Percentiles rank a stretch among this genome's conserved stretches.
Conservation (phyloP, 768 basidiomycete species). For the Phlebiopsis flavidoalba region DNA sequence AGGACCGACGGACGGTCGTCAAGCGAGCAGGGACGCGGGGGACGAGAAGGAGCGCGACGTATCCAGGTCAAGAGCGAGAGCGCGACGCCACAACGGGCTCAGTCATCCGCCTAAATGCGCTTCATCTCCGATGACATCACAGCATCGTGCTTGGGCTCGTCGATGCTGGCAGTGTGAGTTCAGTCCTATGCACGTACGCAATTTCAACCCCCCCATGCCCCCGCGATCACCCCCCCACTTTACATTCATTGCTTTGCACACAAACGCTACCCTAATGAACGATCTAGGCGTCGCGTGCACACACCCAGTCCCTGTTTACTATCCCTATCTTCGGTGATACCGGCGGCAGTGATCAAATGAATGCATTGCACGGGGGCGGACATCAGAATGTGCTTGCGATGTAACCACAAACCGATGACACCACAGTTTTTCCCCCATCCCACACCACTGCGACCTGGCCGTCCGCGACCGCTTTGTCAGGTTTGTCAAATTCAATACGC, state of each 20-base stretch:
- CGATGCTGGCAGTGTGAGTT: background rate
- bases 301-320: background rate
- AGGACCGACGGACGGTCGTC: constrained; percentile 1
- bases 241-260: background rate
- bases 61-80: constrained; percentile 9
- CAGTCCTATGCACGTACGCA: no score
- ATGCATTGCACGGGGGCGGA: background rate
- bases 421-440: constrained; percentile 65
- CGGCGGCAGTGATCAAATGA: background rate
- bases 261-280: background rate
- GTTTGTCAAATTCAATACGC: constrained; percentile 49
- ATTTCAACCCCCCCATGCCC: no score
- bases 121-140: background rate
- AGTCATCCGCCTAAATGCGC: background rate
- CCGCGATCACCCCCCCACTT: no score
- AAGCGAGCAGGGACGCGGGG: background rate
- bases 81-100: constrained; percentile 4
- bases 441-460: constrained; percentile 82
- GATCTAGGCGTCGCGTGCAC: background rate
- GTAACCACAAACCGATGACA: constrained; percentile 66
- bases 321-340: background rate
- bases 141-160: background rate
- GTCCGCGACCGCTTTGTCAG: constrained; percentile 63
- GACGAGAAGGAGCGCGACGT: constrained; percentile 11
- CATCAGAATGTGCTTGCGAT: constrained; percentile 32